Conservation (phyloP, 2,329 filamentous ascomycete species). For the Aquanectria penicillioides region DNA sequence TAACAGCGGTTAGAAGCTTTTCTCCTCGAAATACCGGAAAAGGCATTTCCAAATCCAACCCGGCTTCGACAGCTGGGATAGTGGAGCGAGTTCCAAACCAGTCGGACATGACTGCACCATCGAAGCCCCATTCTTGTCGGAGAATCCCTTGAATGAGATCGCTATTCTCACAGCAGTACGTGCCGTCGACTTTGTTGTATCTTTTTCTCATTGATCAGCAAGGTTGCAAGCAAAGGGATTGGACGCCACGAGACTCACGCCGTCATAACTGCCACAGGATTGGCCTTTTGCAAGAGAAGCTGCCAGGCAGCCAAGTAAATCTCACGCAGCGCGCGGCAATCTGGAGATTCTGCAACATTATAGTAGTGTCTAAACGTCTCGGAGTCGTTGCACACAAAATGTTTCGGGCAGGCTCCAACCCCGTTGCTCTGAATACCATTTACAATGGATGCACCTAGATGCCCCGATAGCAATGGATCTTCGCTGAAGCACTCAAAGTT, state of each 20-base stretch:
- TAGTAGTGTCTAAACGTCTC: slow-evolving; percentile 28
- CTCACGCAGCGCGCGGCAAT: slow-evolving; percentile 19
- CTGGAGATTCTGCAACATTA: slow-evolving; percentile 19
- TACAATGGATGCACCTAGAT: slow-evolving; percentile 26
- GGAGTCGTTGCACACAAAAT: slow-evolving; percentile 32
- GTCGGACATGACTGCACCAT: slow-evolving; percentile 31
- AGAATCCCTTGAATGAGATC: slow-evolving; percentile 5
- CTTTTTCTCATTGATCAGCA: slow-evolving; percentile 2
- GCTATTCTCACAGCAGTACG: slow-evolving; percentile 17
- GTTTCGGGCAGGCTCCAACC: slow-evolving; percentile 21
- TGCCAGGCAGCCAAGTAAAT: slow-evolving; percentile 33
- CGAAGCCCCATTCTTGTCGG: slow-evolving; percentile 23
- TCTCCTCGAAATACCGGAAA: slow-evolving; percentile 25
- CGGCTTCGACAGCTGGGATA: slow-evolving; percentile 10
- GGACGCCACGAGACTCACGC: slow-evolving; percentile 18
- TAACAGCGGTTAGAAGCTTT: slow-evolving; percentile 14
- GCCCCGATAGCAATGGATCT: slow-evolving; percentile 28
- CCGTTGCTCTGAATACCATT: slow-evolving; percentile 25
- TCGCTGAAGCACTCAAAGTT: slow-evolving; percentile 36
- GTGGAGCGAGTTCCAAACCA: slow-evolving; percentile 32
- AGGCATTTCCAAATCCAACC: slow-evolving; percentile 31
- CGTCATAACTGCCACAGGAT: slow-evolving; percentile 26
- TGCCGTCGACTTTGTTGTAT: slow-evolving; percentile 31
- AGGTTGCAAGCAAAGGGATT: too few relatives aligned
- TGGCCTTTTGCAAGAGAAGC: slow-evolving; percentile 13